Base-by-base conservation (phyloP, 2,329 filamentous ascomycete species). In the Tolypocladium capitatum region DNA sequence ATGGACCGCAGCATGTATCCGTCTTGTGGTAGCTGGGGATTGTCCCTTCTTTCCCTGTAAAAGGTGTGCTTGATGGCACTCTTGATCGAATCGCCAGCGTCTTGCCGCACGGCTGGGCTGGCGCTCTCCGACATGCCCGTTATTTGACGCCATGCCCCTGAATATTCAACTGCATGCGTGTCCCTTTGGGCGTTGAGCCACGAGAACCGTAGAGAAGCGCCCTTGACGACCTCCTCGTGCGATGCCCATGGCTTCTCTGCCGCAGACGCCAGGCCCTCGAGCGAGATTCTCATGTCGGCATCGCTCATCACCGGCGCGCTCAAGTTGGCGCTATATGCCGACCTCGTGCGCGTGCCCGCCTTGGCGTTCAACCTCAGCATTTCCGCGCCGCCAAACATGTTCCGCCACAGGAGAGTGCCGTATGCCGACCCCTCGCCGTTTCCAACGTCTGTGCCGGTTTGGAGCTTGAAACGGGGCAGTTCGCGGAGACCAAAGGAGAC, bases 371-470 rank as follows among this genome's bases (percentile, higher is more conserved):
- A 71, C 46, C 86, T 87, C 52, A 98, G 69, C 48, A 84, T 85
- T 70, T 98, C 92, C 24, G 90, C 92, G 35, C 92, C 92, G 46
- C 92, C 92, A 62, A 98, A 87, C 50, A 98, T 76, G 67, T 98
- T 98, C 56, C 92, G 83, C 72, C 89, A 83, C 46, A 91, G 75
- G 41, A 89, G 75, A 55, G 92, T 91, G 55, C 86, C 83, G 61
- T 94, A 97, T 4, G 90, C 91, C 8, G 90, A 94, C 33, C 91
- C 92, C 66, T 98, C 92, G 21, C 87, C 82, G 60, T 94, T 94
- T 52, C 92, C 92, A 42, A 95, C 76, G 62, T 97, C 91, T 9
- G 92, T 97, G 50, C 92, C 92, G 0, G 90, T 95, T 70, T 94
- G 94, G 59, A 97, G 77, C 50, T 89, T 81, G 60, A 97, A 80